These are phyloP conservation scores for Phytophthora multivora DNA, from an alignment of 352 stramenopile genomes.

Conservation along the genomic window DNA sequence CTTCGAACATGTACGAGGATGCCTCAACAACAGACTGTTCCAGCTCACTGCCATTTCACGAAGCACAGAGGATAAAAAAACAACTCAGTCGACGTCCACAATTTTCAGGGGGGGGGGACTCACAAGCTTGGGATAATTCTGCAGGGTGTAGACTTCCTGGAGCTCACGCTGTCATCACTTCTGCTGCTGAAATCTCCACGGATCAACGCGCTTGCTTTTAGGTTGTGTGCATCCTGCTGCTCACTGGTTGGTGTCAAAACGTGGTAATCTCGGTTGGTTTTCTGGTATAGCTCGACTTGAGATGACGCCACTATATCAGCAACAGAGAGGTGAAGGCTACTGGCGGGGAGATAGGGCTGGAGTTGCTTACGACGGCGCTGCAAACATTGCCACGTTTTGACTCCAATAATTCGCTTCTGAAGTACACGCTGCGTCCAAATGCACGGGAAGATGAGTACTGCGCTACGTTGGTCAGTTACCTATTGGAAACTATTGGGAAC, in stretches of 20 bases:
- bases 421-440: slow-evolving; percentile 65
- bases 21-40: slow-evolving; percentile 2
- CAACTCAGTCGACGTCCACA: background rate
- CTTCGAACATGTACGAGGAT: slow-evolving; percentile 1
- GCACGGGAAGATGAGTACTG: slow-evolving; percentile 69
- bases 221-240: background rate
- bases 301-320: slow-evolving; percentile 47
- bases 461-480: slow-evolving; percentile 1
- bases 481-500: background rate
- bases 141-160: slow-evolving; percentile 26
- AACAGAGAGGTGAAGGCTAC: slow-evolving; percentile 35
- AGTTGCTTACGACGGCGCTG: slow-evolving; percentile 44
- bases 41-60: slow-evolving; percentile 15
- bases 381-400: slow-evolving; percentile 52
- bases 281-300: slow-evolving; percentile 22
- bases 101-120: background rate
- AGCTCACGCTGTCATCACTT: slow-evolving; percentile 16
- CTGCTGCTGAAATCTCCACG: slow-evolving; percentile 1
- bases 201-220: slow-evolving; percentile 5
- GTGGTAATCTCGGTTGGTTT: slow-evolving; percentile 11
- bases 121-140: slow-evolving; percentile 48
- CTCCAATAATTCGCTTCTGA: slow-evolving; percentile 46
- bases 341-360: slow-evolving; percentile 11
- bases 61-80: background rate
- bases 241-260: slow-evolving; percentile 21